phyloP scores from a whole-genome alignment of 163 green algal genomes.

The Scenedesmus sp. region DNA sequence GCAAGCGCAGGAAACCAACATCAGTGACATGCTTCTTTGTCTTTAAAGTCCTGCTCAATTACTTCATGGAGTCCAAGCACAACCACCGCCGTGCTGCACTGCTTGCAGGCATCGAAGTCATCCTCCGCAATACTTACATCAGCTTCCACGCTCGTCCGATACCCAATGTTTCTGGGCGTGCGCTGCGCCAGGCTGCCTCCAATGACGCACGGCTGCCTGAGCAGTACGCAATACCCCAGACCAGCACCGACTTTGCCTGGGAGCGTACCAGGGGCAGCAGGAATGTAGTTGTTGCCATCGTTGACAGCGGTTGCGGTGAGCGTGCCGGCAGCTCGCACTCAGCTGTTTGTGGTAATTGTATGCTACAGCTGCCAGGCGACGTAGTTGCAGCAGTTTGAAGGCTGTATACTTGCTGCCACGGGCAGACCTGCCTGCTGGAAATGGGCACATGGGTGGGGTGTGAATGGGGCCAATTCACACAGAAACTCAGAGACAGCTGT shows the following conservation, averaged over 20 bases:
- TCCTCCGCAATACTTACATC: background rate
- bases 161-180: background rate
- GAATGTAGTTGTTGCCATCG: background rate
- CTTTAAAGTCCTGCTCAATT: background rate
- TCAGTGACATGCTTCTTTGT: background rate
- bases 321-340: background rate
- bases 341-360: background rate
- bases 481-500: no score
- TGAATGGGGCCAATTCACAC: no score
- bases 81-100: no score
- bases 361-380: no score
- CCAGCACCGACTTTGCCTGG: background rate
- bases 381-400: background rate
- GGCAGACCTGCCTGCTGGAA: no score
- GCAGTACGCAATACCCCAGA: background rate
- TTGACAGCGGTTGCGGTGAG: background rate
- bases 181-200: background rate
- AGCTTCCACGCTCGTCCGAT: background rate
- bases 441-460: no score
- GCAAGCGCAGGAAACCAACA: no score
- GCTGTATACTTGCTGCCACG: no score
- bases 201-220: background rate
- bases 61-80: background rate
- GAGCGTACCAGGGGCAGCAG: background rate
- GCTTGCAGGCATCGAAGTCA: background rate